Evolutionary conservation across 2,329 filamentous ascomycete species (phyloP).

Genomic region (Hypomyces perniciosus): DNA sequence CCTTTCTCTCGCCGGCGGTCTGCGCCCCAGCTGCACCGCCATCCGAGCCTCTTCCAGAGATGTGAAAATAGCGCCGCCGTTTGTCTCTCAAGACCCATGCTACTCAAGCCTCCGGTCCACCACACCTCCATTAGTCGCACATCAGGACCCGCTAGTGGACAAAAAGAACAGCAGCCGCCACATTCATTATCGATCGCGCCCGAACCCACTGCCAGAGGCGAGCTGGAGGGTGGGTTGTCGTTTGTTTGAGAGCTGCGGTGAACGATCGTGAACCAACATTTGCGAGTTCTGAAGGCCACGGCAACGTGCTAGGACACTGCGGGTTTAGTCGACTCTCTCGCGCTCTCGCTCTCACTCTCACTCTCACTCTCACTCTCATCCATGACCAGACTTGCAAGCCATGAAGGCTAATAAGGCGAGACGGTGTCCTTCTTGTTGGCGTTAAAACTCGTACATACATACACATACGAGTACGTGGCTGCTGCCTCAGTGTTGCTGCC

Average conservation of each 20-base stretch:
- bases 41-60: conserved; percentile 12
- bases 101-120: conserved; percentile 8
- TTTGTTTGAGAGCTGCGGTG: conserved; percentile 9
- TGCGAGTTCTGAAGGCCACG: not conserved
- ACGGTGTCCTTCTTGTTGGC: not conserved
- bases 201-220: not conserved
- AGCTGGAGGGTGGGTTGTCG: not conserved
- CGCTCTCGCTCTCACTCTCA: too few relatives aligned
- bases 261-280: conserved; percentile 2
- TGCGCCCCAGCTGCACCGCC: conserved; percentile 13
- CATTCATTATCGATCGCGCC: conserved; percentile 1
- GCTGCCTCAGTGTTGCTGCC: conserved; percentile 5
- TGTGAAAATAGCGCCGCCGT: conserved; percentile 11
- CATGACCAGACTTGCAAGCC: too few relatives aligned
- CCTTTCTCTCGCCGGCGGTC: conserved; percentile 9
- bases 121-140: conserved; percentile 8
- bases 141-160: conserved; percentile 6
- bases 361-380: too few relatives aligned
- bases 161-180: not conserved
- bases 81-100: conserved; percentile 9
- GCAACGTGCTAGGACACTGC: not conserved
- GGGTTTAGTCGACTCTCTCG: too few relatives aligned
- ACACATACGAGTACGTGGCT: not conserved
- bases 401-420: not conserved
- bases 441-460: not conserved